phyloP scores from a whole-genome alignment of 371 early-diverging fungal genomes.

The Lichtheimia ornata region DNA sequence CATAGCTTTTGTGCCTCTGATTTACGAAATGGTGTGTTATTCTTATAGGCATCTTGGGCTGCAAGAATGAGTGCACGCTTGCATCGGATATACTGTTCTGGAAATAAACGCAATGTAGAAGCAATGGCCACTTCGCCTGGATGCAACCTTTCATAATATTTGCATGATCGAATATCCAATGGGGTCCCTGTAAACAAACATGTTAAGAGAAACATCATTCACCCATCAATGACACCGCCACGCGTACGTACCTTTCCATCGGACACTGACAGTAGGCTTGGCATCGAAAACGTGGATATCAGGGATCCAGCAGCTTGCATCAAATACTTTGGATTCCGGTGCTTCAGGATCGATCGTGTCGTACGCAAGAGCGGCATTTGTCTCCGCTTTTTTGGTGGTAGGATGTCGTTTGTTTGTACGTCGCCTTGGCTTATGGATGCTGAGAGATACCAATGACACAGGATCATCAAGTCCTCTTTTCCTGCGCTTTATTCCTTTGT shows the following conservation, averaged over 20 bases:
- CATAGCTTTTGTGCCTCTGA: slow-evolving; percentile 53
- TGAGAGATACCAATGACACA: too few relatives aligned
- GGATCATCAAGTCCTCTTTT: too few relatives aligned
- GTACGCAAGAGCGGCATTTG: slow-evolving; percentile 22
- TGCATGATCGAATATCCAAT: slow-evolving; percentile 47
- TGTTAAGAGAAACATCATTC: neutral
- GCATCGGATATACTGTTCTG: slow-evolving; percentile 67
- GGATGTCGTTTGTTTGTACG: neutral
- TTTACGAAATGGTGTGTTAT: slow-evolving; percentile 35
- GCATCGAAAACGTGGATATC: slow-evolving; percentile 17
- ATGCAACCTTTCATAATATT: slow-evolving; percentile 54
- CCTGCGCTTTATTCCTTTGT: too few relatives aligned
- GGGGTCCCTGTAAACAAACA: neutral
- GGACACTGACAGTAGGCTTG: slow-evolving; percentile 21
- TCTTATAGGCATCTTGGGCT: slow-evolving; percentile 30
- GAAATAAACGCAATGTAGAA: slow-evolving; percentile 68
- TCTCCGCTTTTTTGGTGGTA: slow-evolving; percentile 15
- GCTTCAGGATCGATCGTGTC: slow-evolving; percentile 21
- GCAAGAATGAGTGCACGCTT: slow-evolving; percentile 43
- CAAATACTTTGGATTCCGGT: slow-evolving; percentile 19
- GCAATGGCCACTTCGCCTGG: slow-evolving; percentile 64
- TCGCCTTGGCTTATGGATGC: too few relatives aligned
- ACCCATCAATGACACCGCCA: neutral
- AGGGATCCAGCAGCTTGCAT: slow-evolving; percentile 26
- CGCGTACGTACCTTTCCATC: slow-evolving; percentile 26